Evolutionary conservation across 106 monocot species (phyloP).

Genomic region (Allium cepa): DNA sequence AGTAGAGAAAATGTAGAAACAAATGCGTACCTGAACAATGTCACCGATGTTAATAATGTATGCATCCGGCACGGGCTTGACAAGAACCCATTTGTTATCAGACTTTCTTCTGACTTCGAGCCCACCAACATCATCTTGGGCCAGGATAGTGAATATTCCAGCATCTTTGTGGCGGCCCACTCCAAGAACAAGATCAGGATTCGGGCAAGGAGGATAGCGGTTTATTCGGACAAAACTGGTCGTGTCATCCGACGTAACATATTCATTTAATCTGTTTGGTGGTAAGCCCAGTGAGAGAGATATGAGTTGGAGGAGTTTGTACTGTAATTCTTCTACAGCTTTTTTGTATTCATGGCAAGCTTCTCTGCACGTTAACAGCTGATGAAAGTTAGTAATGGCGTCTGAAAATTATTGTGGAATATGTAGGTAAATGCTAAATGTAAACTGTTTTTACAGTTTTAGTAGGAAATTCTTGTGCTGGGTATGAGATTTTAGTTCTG

Average conservation of each 20-base stretch:
- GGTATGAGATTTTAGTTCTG: too few relatives aligned
- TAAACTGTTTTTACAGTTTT: too few relatives aligned
- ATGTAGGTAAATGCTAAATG: too few relatives aligned
- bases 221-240: conserved; percentile 48
- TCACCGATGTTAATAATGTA: conserved; percentile 76
- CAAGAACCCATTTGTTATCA: conserved; percentile 58
- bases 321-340: conserved; percentile 34
- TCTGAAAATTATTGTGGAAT: too few relatives aligned
- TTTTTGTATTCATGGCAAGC: conserved; percentile 27
- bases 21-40: conserved; percentile 44
- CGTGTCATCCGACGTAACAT: conserved; percentile 28
- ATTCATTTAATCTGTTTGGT: conserved; percentile 30
- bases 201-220: conserved; percentile 68
- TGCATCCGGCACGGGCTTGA: conserved; percentile 49
- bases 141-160: conserved; percentile 50
- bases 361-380: conserved; percentile 17
- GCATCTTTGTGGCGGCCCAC: conserved; percentile 76
- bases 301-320: conserved; percentile 51
- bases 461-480: too few relatives aligned
- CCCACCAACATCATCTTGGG: conserved; percentile 52
- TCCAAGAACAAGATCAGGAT: conserved; percentile 56
- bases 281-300: conserved; percentile 32
- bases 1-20: neutral
- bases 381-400: too few relatives aligned
- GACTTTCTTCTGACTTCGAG: conserved; percentile 54